Evolutionary conservation across 2,329 filamentous ascomycete species (phyloP), one percentile per base, ranked within the genome.

Genomic region (Fusarium nelsonii): DNA sequence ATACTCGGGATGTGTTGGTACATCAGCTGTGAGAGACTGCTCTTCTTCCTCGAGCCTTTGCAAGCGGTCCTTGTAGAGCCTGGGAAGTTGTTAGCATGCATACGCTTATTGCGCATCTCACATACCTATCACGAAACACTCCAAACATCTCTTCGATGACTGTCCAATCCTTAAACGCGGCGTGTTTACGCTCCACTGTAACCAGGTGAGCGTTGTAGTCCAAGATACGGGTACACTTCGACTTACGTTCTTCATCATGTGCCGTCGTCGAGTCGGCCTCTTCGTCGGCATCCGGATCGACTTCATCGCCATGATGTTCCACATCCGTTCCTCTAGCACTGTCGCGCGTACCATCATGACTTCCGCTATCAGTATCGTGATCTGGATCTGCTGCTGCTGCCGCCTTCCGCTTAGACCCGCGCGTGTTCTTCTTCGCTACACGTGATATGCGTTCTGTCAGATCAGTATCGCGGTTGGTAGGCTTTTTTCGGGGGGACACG

Each of bases 81-180:
- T 74, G 45, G 12, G 55, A 20, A 20, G 18, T 36, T 18, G 56
- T 77, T 52, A 78, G 68, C 36, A 77, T 14, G 28, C 40, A 18
- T 41, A 34, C 11, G 15, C 14, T 53, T 45, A 11, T 28, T 40
- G 23, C 2, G 15, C 9, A 16, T 30, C 20, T 23, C 18, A 80
- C 85, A 73, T 77, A 92, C 90, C 89, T 90, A 69, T 94, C 94
- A 74, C 94, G 88, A 75, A 98, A 92, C 18, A 91, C 87, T 62
- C 91, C 89, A 81, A 99, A 99, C 76, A 96, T 92, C 78, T 91
- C 91, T 77, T 98, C 95, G 43, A 99, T 91, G 18, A 88, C 87
- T 18, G 88, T 85, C 73, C 97, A 86, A 70, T 93, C 89, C 58
- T 94, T 92, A 76, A 94, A 90, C 0, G 94, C 94, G 34, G 88